phyloP scores from a whole-genome alignment of 169 alveolate genomes.

The Amoebophrya sp. region DNA sequence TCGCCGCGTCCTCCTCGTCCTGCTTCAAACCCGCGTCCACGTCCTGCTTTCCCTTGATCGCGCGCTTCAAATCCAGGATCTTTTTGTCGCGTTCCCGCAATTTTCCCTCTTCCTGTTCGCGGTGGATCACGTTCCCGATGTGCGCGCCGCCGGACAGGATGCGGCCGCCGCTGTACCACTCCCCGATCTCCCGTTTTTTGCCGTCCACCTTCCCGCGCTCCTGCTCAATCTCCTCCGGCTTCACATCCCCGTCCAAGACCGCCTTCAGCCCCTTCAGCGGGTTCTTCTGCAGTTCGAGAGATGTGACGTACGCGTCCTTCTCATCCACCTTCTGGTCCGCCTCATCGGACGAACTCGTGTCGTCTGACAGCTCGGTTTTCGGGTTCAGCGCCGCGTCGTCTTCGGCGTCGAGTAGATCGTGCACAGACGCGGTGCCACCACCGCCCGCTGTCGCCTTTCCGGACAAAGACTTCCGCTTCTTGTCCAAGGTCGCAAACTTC shows the following conservation, averaged over 20 bases:
- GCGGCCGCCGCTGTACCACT: background rate
- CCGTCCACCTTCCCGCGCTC: too few relatives aligned
- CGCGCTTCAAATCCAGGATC: too few relatives aligned
- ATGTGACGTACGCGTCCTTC: too few relatives aligned
- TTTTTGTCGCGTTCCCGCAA: background rate
- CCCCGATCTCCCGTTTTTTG: background rate
- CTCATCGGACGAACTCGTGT: too few relatives aligned
- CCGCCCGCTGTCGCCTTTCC: background rate
- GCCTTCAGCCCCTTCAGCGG: background rate
- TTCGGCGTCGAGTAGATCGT: background rate
- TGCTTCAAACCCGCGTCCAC: too few relatives aligned
- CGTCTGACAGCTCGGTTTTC: too few relatives aligned
- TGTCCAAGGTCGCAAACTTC: background rate
- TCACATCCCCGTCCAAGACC: too few relatives aligned
- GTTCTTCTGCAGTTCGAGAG: background rate
- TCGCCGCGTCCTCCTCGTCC: too few relatives aligned
- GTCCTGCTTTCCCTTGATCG: too few relatives aligned
- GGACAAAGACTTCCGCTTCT: background rate
- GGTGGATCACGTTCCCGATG: background rate
- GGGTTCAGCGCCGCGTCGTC: too few relatives aligned
- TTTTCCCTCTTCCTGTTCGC: background rate
- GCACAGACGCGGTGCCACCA: background rate
- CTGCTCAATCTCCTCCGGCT: background rate
- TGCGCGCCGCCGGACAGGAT: background rate
- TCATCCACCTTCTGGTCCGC: too few relatives aligned